phyloP scores from a whole-genome alignment of 108 stramenopile species.

The Stephanodiscus minutulus region DNA sequence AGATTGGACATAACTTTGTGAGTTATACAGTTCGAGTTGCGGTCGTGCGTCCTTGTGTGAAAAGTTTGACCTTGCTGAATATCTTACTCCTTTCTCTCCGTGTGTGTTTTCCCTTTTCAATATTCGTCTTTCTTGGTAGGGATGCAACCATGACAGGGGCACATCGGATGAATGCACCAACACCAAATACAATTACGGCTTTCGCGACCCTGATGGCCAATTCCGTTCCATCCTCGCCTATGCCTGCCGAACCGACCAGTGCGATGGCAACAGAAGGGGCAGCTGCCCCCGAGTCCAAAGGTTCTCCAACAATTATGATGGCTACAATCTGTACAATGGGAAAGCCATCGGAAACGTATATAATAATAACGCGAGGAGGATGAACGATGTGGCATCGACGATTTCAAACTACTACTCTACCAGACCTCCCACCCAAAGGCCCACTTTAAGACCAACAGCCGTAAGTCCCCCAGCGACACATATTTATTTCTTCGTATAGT shows the following conservation, averaged over 20 bases:
- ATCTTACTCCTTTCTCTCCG: no score
- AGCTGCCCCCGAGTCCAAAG: slow-evolving; percentile 20
- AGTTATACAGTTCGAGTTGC: no score
- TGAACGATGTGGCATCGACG: neutral
- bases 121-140: neutral
- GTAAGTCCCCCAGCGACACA: no score
- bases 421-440: no score
- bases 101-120: neutral
- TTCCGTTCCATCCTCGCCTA: slow-evolving; percentile 24
- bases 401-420: no score
- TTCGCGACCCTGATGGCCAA: neutral
- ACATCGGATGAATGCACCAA: slow-evolving; percentile 1
- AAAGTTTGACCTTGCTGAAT: no score
- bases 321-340: neutral
- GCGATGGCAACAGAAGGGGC: neutral
- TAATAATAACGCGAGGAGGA: slow-evolving; percentile 4
- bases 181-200: slow-evolving; percentile 16
- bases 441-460: no score
- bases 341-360: neutral
- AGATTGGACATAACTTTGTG: slow-evolving; percentile 27
- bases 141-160: slow-evolving; percentile 27
- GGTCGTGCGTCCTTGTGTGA: neutral
- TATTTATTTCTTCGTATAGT: no score
- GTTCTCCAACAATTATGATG: slow-evolving; percentile 15
- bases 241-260: slow-evolving; percentile 5